Conservation (phyloP, 306 rosid species). For the Delonix regia region DNA sequence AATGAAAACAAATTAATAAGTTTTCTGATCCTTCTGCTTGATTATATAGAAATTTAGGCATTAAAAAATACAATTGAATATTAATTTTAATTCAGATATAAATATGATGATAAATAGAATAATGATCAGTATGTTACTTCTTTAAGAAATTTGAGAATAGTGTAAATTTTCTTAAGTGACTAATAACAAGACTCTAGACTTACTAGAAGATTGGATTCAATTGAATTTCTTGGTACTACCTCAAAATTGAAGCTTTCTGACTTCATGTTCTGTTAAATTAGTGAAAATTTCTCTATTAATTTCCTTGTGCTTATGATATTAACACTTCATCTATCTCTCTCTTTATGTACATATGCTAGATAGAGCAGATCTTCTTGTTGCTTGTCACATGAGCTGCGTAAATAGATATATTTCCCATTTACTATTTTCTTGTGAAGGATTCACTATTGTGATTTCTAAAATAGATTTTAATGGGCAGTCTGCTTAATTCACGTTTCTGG, state of each 20-base stretch:
- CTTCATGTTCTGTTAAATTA: background rate
- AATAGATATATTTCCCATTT: conserved; percentile 1
- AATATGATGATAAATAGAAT: background rate
- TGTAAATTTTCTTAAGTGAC: background rate
- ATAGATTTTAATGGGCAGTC: conserved; percentile 56
- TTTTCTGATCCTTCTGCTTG: background rate
- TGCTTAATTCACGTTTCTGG: conserved; percentile 88
- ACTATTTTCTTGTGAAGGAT: conserved; percentile 26
- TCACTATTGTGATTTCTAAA: conserved; percentile 33
- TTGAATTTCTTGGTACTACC: conserved; percentile 15
- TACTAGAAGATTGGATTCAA: conserved; percentile 12
- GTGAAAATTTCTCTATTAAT: conserved; percentile 14
- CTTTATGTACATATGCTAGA: background rate
- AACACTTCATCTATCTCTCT: conserved; percentile 5
- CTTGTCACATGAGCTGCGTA: conserved; percentile 2
- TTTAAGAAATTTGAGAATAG: background rate
- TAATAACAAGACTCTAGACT: background rate
- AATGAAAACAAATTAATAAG: background rate
- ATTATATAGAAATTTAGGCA: background rate
- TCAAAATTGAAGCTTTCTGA: background rate
- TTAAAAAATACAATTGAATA: background rate
- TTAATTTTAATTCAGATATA: background rate
- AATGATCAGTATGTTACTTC: background rate
- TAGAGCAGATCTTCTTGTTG: conserved; percentile 19
- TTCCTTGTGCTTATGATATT: conserved; percentile 23